Percentiles rank a stretch among this genome's conserved stretches.
phyloP scores from a whole-genome alignment of 2,329 filamentous ascomycete species.

The Colletotrichum tamarilloi region DNA sequence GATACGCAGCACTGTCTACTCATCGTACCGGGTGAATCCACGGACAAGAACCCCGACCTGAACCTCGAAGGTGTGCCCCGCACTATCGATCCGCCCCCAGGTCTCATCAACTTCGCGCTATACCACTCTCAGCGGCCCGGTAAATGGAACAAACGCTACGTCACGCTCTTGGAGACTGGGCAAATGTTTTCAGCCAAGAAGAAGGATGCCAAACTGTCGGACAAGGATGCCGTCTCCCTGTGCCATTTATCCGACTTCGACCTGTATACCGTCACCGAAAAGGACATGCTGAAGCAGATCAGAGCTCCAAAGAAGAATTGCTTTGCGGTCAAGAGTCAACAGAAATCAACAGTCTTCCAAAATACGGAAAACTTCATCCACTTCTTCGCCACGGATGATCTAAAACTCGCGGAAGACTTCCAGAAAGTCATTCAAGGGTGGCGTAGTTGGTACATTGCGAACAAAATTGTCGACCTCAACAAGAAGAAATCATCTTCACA shows the following conservation, averaged over 20 bases:
- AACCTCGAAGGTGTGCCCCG: slow-evolving; percentile 72
- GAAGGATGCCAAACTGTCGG: slow-evolving; percentile 62
- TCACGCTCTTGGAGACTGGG: slow-evolving; percentile 79
- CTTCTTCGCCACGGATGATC: slow-evolving; percentile 87
- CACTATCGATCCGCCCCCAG: slow-evolving; percentile 68
- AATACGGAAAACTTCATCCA: slow-evolving; percentile 89
- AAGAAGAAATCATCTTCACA: slow-evolving; percentile 46
- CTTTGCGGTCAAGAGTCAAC: slow-evolving; percentile 91
- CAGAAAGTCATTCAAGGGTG: slow-evolving; percentile 79
- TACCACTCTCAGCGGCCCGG: slow-evolving; percentile 84
- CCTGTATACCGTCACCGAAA: slow-evolving; percentile 81
- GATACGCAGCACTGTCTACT: slow-evolving; percentile 82
- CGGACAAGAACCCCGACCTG: slow-evolving; percentile 69
- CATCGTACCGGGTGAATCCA: slow-evolving; percentile 69
- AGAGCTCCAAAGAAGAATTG: slow-evolving; percentile 88
- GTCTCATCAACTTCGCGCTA: slow-evolving; percentile 73
- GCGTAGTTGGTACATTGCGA: slow-evolving; percentile 92
- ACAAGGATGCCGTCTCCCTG: slow-evolving; percentile 76
- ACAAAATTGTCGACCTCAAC: slow-evolving; percentile 69
- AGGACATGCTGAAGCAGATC: slow-evolving; percentile 75
- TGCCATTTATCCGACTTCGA: slow-evolving; percentile 95
- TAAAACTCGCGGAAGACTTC: slow-evolving; percentile 73
- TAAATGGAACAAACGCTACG: slow-evolving; percentile 88
- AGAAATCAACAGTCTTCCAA: slow-evolving; percentile 86
- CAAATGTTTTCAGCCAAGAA: slow-evolving; percentile 81